A percentile compares a stretch with the other conserved stretches of the same genome.
These are phyloP conservation scores for Fusarium miscanthi DNA, from an alignment of 2,329 filamentous ascomycete species.

Conservation along the genomic window DNA sequence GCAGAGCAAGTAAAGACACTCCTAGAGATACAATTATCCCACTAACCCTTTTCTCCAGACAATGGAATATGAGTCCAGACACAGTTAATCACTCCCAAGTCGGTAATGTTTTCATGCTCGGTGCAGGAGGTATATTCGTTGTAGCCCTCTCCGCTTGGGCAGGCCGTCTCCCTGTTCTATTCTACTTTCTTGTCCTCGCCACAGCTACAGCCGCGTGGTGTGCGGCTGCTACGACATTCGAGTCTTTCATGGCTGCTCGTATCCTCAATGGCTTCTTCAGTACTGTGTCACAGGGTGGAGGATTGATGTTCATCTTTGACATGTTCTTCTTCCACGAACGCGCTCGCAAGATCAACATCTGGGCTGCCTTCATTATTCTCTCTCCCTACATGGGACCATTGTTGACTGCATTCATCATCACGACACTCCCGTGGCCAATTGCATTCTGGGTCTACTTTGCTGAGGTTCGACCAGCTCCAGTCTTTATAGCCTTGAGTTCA, in stretches of 20 bases:
- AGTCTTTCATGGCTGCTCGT: background rate
- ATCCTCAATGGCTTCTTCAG: background rate
- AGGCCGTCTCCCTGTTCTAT: background rate
- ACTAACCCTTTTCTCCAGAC: background rate
- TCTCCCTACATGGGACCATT: background rate
- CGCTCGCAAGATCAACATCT: background rate
- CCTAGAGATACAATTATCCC: rapidly evolving
- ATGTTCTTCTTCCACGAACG: background rate
- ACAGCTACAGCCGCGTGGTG: background rate
- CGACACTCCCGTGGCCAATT: background rate
- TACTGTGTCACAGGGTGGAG: background rate
- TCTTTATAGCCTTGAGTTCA: rapidly evolving
- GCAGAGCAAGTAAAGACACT: background rate
- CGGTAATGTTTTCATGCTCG: background rate
- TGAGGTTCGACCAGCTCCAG: rapidly evolving
- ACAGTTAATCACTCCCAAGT: background rate
- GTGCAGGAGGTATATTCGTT: background rate
- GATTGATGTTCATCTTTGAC: background rate
- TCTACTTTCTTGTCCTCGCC: background rate
- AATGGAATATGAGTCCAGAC: background rate
- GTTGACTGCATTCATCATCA: background rate
- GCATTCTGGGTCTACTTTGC: background rate
- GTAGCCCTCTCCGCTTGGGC: background rate
- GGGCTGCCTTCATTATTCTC: background rate
- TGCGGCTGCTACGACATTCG: background rate